Conservation (phyloP, 257 asterid species). For the Thymus mandschuricus region DNA sequence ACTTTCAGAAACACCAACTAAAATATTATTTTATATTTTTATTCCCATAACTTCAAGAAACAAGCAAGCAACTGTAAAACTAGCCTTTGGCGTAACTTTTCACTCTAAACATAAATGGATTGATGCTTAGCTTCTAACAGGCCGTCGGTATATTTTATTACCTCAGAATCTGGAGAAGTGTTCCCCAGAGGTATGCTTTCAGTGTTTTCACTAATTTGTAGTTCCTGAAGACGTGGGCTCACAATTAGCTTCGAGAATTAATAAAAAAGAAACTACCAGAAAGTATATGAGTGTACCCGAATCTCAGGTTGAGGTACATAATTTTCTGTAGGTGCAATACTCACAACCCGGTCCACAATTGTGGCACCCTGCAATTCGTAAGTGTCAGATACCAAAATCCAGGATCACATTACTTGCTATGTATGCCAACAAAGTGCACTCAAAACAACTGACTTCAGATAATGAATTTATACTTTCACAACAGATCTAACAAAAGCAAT, state of each 20-base stretch:
- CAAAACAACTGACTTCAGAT: conserved; percentile 10
- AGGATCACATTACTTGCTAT: conserved; percentile 5
- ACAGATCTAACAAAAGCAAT: conserved; percentile 9
- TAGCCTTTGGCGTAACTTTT: conserved; percentile 5
- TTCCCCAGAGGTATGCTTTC: conserved; percentile 38
- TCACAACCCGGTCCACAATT: conserved; percentile 77
- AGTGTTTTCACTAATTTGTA: conserved; percentile 37
- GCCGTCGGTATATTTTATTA: conserved; percentile 24
- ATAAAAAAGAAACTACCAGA: not conserved
- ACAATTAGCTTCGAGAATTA: conserved; percentile 23
- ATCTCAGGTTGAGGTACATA: conserved; percentile 53
- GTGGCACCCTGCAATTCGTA: conserved; percentile 73
- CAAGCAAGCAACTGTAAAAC: not conserved
- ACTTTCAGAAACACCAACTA: conserved; percentile 10
- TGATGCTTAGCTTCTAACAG: not conserved
- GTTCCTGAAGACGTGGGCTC: conserved; percentile 39
- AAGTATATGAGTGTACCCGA: conserved; percentile 43
- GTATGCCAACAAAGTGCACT: conserved; percentile 22
- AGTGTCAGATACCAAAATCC: conserved; percentile 9
- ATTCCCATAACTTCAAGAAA: not conserved
- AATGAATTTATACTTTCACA: conserved; percentile 12
- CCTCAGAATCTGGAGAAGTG: conserved; percentile 62
- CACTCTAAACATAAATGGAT: not conserved
- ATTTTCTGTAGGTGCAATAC: conserved; percentile 58
- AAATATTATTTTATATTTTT: conserved; percentile 6